Percentiles rank a stretch among this genome's conserved stretches.
Evolutionary conservation across 345 rosid species (phyloP).

Genomic region (Fremontodendron californicum): DNA sequence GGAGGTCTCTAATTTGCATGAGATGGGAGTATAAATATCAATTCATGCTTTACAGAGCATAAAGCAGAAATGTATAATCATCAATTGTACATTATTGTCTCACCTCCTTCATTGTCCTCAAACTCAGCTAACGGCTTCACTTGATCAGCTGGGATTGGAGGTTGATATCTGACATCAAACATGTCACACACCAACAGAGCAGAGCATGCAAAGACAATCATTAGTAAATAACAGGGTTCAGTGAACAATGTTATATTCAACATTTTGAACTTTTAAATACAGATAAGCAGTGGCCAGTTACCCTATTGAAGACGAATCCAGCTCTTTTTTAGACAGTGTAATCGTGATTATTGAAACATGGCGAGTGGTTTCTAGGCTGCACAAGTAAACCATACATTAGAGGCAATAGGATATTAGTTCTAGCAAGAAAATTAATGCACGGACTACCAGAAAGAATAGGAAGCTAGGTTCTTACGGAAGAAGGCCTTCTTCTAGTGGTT

Average conservation of each 20-base stretch:
- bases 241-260: background rate
- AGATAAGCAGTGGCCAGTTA: constrained; percentile 17
- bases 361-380: constrained; percentile 59
- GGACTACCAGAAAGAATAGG: background rate
- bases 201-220: background rate
- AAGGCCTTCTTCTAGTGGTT: constrained; percentile 60
- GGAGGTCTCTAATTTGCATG: constrained; percentile 18
- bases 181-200: background rate
- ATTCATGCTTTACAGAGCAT: background rate
- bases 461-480: constrained; percentile 41
- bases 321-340: constrained; percentile 48
- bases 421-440: background rate
- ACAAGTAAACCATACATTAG: constrained; percentile 6
- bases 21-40: constrained; percentile 3
- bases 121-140: constrained; percentile 28
- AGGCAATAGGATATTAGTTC: background rate
- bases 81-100: background rate
- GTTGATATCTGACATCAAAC: constrained; percentile 36
- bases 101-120: constrained; percentile 35
- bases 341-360: constrained; percentile 59
- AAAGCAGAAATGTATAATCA: background rate
- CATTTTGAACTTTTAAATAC: background rate
- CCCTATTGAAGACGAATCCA: constrained; percentile 51
- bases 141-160: constrained; percentile 41
- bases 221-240: background rate